Evolutionary conservation across 2,329 filamentous ascomycete genomes (phyloP).

Genomic region (Trichoderma oligosporum): DNA sequence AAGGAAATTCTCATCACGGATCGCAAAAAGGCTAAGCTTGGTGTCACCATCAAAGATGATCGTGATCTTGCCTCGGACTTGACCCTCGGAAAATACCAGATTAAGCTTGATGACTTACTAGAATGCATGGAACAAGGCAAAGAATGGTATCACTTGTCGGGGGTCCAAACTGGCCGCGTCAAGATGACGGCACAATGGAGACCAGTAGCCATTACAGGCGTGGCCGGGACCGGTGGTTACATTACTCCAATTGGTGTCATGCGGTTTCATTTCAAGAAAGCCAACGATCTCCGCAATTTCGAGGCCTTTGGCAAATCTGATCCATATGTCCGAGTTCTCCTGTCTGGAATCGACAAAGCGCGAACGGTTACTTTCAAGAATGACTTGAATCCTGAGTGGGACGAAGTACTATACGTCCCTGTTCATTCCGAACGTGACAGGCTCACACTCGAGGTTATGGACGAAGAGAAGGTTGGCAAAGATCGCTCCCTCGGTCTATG

Average conservation of each 20-base stretch:
- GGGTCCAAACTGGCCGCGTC: constrained; percentile 74
- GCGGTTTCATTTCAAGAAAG: constrained; percentile 85
- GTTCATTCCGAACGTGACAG: constrained; percentile 82
- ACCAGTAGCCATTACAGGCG: constrained; percentile 80
- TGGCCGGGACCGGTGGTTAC: constrained; percentile 80
- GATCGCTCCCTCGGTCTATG: constrained; percentile 82
- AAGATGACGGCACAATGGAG: constrained; percentile 96
- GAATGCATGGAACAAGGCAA: constrained; percentile 88
- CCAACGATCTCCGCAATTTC: constrained; percentile 79
- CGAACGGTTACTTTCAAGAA: constrained; percentile 95
- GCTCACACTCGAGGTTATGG: constrained; percentile 90
- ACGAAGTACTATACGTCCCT: constrained; percentile 92
- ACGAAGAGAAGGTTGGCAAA: constrained; percentile 86
- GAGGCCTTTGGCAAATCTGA: constrained; percentile 97
- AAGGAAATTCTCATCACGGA: constrained; percentile 97
- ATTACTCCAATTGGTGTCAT: constrained; percentile 91
- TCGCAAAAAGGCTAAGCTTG: constrained; percentile 82
- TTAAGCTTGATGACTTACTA: constrained; percentile 90
- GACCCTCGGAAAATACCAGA: constrained; percentile 85
- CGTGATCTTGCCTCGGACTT: constrained; percentile 80
- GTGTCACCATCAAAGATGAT: constrained; percentile 92
- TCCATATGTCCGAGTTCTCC: constrained; percentile 81
- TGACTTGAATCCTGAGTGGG: constrained; percentile 91
- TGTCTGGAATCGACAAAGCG: constrained; percentile 86
- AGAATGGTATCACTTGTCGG: constrained; percentile 90